Evolutionary conservation across 768 basidiomycete genomes (phyloP).

Genomic region (Termitomyces heimii): DNA sequence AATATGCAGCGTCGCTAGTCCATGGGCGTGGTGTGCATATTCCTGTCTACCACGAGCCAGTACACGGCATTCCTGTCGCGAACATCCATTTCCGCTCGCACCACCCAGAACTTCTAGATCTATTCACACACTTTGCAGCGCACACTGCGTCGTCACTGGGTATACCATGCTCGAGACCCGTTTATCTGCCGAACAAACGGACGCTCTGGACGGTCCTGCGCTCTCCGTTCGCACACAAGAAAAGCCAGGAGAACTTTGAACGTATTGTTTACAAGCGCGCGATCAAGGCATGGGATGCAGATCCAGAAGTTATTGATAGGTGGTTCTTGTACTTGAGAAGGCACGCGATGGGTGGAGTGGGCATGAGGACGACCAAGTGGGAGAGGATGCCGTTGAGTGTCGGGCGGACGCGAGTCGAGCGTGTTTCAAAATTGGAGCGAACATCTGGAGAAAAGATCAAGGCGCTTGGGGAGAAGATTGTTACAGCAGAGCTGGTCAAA

Average conservation of each 20-base stretch:
- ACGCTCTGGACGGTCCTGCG: conserved; percentile 81
- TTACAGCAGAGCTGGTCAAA: conserved; percentile 18
- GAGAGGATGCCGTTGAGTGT: conserved; percentile 54
- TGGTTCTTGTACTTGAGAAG: conserved; percentile 76
- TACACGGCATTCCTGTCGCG: conserved; percentile 73
- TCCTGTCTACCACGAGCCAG: conserved; percentile 51
- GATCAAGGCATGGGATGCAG: conserved; percentile 89
- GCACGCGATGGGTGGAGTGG: conserved; percentile 81
- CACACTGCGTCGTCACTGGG: conserved; percentile 84
- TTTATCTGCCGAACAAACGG: conserved; percentile 66
- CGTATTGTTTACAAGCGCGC: conserved; percentile 75
- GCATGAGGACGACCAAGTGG: conserved; percentile 78
- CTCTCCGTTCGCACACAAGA: conserved; percentile 89
- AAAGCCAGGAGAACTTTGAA: conserved; percentile 94
- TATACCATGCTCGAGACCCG: conserved; percentile 66
- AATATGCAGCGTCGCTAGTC: conserved; percentile 50
- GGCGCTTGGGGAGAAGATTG: conserved; percentile 25
- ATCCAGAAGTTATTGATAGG: conserved; percentile 67
- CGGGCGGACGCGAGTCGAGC: conserved; percentile 23
- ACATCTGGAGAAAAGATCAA: conserved; percentile 17
- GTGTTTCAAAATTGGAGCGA: conserved; percentile 20
- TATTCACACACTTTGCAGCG: conserved; percentile 78
- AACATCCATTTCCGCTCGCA: conserved; percentile 81
- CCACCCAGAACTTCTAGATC: conserved; percentile 56
- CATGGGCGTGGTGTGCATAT: conserved; percentile 55